A percentile compares a stretch with the other conserved stretches of the same genome.
These are phyloP conservation scores for Aspergillus vadensis DNA, from an alignment of 2,329 filamentous ascomycete species.

Conservation along the genomic window DNA sequence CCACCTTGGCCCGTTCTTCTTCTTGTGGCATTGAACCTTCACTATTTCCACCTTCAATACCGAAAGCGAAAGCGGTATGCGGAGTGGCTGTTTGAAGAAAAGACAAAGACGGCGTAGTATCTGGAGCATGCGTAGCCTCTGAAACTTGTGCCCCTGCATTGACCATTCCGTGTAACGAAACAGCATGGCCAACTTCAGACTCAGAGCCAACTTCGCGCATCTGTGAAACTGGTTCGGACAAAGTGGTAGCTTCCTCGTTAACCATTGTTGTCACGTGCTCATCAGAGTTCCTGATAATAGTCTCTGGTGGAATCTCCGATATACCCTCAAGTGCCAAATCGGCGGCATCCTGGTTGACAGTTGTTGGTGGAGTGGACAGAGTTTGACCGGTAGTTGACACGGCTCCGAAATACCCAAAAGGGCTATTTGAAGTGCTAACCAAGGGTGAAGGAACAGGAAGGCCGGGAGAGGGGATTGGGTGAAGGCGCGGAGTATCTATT, in stretches of 20 bases:
- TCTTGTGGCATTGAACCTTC: not conserved
- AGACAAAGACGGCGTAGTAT: not conserved
- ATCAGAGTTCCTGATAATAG: not conserved
- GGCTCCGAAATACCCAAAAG: constrained; percentile 37
- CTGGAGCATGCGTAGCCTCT: not conserved
- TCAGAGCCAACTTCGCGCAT: not conserved
- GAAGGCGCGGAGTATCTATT: constrained; percentile 41
- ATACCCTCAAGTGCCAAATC: constrained; percentile 1
- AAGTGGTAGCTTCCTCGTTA: not conserved
- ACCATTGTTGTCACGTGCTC: not conserved
- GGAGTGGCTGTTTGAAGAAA: not conserved
- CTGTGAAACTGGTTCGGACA: not conserved
- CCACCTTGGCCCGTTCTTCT: constrained; percentile 6
- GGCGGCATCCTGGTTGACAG: not conserved
- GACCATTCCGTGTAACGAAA: not conserved
- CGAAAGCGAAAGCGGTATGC: not conserved
- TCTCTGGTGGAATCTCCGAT: not conserved
- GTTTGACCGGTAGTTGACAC: constrained; percentile 16
- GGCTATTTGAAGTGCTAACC: constrained; percentile 27
- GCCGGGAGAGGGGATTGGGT: constrained; percentile 43
- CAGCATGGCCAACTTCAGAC: not conserved
- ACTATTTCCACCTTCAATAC: not conserved
- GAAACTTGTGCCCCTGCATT: no score
- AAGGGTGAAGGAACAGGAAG: constrained; percentile 45
- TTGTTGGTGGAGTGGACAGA: constrained; percentile 10